A percentile compares a stretch with the other conserved stretches of the same genome.
phyloP scores from a whole-genome alignment of 768 basidiomycete genomes.

The Mrakia hoshinonis region DNA sequence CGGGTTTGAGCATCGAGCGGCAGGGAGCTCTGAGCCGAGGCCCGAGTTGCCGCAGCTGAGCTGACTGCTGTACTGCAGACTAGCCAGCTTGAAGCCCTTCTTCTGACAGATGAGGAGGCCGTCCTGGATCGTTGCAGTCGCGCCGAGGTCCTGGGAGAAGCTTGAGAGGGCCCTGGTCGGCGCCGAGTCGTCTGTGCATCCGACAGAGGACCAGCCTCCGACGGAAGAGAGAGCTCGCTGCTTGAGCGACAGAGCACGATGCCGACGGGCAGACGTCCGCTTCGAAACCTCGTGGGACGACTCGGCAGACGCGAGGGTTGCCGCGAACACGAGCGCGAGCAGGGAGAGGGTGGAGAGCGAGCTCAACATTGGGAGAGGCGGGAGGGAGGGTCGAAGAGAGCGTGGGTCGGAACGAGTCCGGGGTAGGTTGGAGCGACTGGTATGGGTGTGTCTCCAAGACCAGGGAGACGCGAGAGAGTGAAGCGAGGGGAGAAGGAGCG shows the following conservation, averaged over 20 bases:
- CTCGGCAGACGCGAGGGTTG: background rate
- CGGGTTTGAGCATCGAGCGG: background rate
- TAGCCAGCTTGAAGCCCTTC: background rate
- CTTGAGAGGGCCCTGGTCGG: background rate
- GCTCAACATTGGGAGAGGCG: too few relatives aligned
- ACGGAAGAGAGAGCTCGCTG: background rate
- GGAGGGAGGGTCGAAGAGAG: too few relatives aligned
- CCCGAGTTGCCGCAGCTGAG: background rate
- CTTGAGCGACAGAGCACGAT: background rate
- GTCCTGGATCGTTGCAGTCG: background rate
- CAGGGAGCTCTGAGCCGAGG: background rate
- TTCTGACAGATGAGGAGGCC: background rate
- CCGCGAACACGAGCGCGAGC: background rate
- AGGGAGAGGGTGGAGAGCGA: too few relatives aligned
- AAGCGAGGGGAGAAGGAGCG: too few relatives aligned
- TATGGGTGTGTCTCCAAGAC: too few relatives aligned
- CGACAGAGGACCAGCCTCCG: constrained; percentile 7
- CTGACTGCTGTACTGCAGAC: background rate
- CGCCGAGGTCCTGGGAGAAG: background rate
- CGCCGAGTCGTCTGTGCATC: constrained; percentile 3
- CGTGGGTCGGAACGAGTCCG: too few relatives aligned
- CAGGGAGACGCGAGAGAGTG: too few relatives aligned
- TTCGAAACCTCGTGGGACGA: background rate
- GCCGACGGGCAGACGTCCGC: background rate
- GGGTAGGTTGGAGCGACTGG: too few relatives aligned